Base-by-base conservation (phyloP, 140 eudicot genomes). In the Stevia rebaudiana region DNA sequence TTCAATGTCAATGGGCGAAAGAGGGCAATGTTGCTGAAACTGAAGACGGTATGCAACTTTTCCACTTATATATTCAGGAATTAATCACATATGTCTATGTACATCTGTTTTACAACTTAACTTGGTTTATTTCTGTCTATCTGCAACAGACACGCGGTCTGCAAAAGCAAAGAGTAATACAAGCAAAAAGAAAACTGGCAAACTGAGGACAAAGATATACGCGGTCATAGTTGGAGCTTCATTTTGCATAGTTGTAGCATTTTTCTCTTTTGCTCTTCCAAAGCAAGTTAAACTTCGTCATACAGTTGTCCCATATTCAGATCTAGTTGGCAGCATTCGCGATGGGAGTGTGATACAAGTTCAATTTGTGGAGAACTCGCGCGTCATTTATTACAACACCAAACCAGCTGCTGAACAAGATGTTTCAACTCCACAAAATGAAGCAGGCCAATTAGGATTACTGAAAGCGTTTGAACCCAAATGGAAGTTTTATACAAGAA, bases 301-400 rank as follows among this genome's bases (percentile, higher is more conserved):
- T 24, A 37, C 69, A 1, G 76, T 49, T 23, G 76, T 70, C 69
- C 81, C 76, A 33, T 76, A 76, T 66, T 69, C 81, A 9, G 73
- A 71, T 58, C 30, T 76, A 18, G 56, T 63, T 46, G 62, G 72
- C 13, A 56, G 68, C 62, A 70, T 76, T 55, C 76, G 76, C 24
- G 81, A 76, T 25, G 81, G 81, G 64, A 70, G 58, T 48, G 81
- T 70, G 58, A 36, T 47, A 23, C 67, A 53, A 4, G 81, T 76
- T 63, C 81, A 76, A 11, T 76, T 76, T 46, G 77, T 70, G 58
- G 81, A 76, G 56, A 76, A 76, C 21, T 76, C 81, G 1, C 77
- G 72, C 1, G 11, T 46, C 11, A 70, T 76, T 7, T 76, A 54
- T 42, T 76, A 63, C 18, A 70, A 76, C 50, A 70, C 76, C 54